These are phyloP conservation scores for Gloeopeniophorella convolvens DNA, from an alignment of 768 basidiomycete species.

Conservation along the genomic window DNA sequence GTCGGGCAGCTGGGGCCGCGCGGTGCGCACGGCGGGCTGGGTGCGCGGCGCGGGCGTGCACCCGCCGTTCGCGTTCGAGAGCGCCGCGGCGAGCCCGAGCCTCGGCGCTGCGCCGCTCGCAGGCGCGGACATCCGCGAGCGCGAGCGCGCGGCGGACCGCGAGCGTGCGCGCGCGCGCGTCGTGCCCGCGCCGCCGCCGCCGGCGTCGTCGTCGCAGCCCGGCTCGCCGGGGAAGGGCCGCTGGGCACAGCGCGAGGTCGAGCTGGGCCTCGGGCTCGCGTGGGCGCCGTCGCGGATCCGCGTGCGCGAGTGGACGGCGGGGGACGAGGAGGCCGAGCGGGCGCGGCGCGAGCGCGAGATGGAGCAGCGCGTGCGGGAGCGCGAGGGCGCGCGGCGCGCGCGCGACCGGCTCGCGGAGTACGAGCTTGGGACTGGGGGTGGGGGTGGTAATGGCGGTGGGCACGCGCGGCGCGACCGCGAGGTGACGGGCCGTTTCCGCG, in stretches of 20 bases:
- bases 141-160: conserved; percentile 12
- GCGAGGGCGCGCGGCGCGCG: conserved; percentile 22
- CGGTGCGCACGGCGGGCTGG: conserved; percentile 14
- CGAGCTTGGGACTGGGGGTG: conserved; percentile 23
- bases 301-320: conserved; percentile 20
- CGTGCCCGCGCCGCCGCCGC: background rate
- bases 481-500: conserved; percentile 18
- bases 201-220: background rate
- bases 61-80: conserved; percentile 21
- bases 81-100: conserved; percentile 6
- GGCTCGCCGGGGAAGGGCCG: conserved; percentile 6
- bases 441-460: conserved; percentile 17
- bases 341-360: conserved; percentile 23
- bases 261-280: conserved; percentile 18
- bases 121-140: conserved; percentile 15
- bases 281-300: conserved; percentile 22
- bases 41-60: conserved; percentile 18
- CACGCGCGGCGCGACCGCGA: conserved; percentile 15
- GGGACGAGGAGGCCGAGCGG: conserved; percentile 15
- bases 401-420: conserved; percentile 24
- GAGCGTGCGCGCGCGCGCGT: conserved; percentile 11
- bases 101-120: conserved; percentile 1
- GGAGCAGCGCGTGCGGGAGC: conserved; percentile 21
- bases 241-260: conserved; percentile 21
- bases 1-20: conserved; percentile 16